A percentile compares a stretch with the other conserved stretches of the same genome.
phyloP scores from a whole-genome alignment of 495 filamentous ascomycete genomes.

The Podospora appendiculata region DNA sequence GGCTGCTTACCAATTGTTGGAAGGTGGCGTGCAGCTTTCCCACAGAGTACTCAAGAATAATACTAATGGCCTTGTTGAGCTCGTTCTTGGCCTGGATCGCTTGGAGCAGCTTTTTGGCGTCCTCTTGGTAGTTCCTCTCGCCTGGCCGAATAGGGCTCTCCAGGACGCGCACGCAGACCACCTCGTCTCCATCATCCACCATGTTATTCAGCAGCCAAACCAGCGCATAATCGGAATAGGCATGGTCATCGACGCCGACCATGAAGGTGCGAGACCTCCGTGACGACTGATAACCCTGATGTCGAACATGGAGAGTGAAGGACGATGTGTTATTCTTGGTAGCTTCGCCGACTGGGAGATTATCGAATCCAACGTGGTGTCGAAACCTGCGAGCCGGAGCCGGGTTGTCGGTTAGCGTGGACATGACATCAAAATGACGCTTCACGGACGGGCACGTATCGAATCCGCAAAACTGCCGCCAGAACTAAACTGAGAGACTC shows the following conservation, averaged over 20 bases:
- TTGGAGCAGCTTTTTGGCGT: slow-evolving; percentile 69
- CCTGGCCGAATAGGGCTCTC: slow-evolving; percentile 74
- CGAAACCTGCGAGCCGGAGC: slow-evolving; percentile 43
- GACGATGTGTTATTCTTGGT: slow-evolving; percentile 74
- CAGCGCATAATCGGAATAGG: slow-evolving; percentile 91
- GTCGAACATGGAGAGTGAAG: slow-evolving; percentile 79
- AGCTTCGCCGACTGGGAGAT: slow-evolving; percentile 59
- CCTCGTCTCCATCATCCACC: slow-evolving; percentile 94
- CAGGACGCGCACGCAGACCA: slow-evolving; percentile 86
- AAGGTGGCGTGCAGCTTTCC: slow-evolving; percentile 91
- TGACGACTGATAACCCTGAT: slow-evolving; percentile 80
- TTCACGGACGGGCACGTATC: neutral
- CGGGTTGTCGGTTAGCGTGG: slow-evolving; percentile 31
- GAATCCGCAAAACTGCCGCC: neutral
- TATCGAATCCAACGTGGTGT: slow-evolving; percentile 82
- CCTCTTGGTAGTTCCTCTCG: slow-evolving; percentile 71
- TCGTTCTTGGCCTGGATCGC: slow-evolving; percentile 80
- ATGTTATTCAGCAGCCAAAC: slow-evolving; percentile 92
- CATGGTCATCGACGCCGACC: slow-evolving; percentile 88
- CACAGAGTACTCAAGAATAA: slow-evolving; percentile 83
- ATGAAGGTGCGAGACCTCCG: slow-evolving; percentile 85
- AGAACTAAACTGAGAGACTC: neutral
- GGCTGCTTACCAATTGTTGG: slow-evolving; percentile 68
- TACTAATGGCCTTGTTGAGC: slow-evolving; percentile 74
- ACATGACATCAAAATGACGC: slow-evolving; percentile 24